These are phyloP conservation scores for Saksenaea oblongispora DNA, from an alignment of 371 early-diverging fungal species.

Conservation along the genomic window DNA sequence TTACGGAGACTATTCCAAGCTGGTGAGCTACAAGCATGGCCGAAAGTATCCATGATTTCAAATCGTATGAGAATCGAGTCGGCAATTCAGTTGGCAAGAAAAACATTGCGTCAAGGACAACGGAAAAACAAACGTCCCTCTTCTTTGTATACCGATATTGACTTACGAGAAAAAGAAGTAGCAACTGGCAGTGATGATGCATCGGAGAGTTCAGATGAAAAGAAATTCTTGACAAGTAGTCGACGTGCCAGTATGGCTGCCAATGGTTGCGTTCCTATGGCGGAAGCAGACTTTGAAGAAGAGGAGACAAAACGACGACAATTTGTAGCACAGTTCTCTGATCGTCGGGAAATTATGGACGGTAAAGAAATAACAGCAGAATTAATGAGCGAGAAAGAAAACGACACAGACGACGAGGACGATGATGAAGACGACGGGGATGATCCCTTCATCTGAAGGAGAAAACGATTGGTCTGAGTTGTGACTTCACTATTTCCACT, in stretches of 20 bases:
- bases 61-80: conserved; percentile 81
- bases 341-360: conserved; percentile 45
- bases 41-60: conserved; percentile 79
- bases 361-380: conserved; percentile 17
- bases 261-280: conserved; percentile 9
- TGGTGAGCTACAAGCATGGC: conserved; percentile 76
- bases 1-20: conserved; percentile 57
- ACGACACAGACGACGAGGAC: not conserved
- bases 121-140: not conserved
- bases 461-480: not conserved
- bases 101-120: conserved; percentile 8
- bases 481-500: not conserved
- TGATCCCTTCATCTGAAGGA: too few relatives aligned
- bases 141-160: not conserved
- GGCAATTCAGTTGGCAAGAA: conserved; percentile 49
- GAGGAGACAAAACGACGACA: conserved; percentile 34
- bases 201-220: conserved; percentile 40
- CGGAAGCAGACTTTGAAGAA: conserved; percentile 22
- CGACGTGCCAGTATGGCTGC: conserved; percentile 44
- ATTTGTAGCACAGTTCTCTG: conserved; percentile 87
- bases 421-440: conserved; percentile 5
- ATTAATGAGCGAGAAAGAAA: not conserved
- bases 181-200: conserved; percentile 27
- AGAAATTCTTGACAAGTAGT: conserved; percentile 25
- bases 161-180: not conserved